Evolutionary conservation across 371 early-diverging fungal species (phyloP).

Genomic region (Syncephalastrum sp.): DNA sequence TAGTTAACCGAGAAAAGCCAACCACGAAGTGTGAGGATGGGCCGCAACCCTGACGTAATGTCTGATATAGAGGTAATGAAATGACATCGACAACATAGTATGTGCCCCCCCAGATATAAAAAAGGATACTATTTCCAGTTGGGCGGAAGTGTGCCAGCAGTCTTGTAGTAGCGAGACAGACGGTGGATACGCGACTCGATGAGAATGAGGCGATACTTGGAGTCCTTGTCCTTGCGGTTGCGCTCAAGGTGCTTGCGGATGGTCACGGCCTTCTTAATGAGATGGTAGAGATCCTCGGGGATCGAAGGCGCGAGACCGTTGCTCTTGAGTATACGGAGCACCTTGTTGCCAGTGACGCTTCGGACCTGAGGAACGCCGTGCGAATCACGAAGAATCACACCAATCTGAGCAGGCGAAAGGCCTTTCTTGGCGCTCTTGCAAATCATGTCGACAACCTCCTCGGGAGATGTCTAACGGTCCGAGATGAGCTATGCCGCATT

Average conservation of each 20-base stretch:
- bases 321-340: conserved; percentile 91
- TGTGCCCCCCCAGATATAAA: too few species aligned
- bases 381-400: conserved; percentile 97
- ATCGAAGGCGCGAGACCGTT: conserved; percentile 96
- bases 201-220: conserved; percentile 99
- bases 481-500: background rate
- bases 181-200: conserved; percentile 99
- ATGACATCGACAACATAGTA: too few species aligned
- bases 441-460: conserved; percentile 98
- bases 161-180: conserved; percentile 99
- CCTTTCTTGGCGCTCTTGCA: conserved; percentile 99
- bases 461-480: conserved; percentile 65
- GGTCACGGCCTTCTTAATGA: conserved; percentile 99
- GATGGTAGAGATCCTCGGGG: conserved; percentile 99
- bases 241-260: conserved; percentile 99
- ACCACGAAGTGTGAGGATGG: too few species aligned
- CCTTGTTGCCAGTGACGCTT: conserved; percentile 95
- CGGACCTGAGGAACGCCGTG: conserved; percentile 98
- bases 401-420: conserved; percentile 98
- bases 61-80: too few species aligned
- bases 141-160: conserved; percentile 94
- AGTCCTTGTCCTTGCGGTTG: conserved; percentile 98
- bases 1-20: too few species aligned
- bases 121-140: conserved; percentile 90
- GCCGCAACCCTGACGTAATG: too few species aligned